Evolutionary conservation across 371 early-diverging fungal genomes (phyloP), one percentile per base, ranked within the genome.

Genomic region (Mortierella sp.): DNA sequence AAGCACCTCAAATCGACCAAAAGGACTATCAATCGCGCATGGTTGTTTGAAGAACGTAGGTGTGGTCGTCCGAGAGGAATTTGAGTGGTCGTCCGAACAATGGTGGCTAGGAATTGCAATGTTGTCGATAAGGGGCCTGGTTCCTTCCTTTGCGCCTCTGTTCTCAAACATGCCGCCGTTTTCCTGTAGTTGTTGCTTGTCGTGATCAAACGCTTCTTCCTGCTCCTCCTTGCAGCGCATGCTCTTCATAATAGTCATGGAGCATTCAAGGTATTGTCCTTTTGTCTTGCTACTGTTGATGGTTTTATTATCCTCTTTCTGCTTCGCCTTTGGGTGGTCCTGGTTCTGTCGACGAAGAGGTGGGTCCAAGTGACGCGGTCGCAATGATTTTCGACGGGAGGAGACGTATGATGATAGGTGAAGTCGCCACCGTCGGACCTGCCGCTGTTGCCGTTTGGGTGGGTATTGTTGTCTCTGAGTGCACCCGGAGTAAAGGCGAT

Each of bases 1-100:
- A 14, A 84, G 49, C 4, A 84, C 70, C n/a, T 84, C 78, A 63
- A 84, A 84, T 8, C 84, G 84, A 58, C 24, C 44, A 21, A 73
- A 10, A 3, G 84, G 84, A 24, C 75, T 74, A 32, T 65, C 18
- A 14, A 4, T 16, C 4, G 74, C 44, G 2, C 27, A 14, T 49
- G 44, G 32, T n/a, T 44, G 51, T 11, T 18, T 49, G 3, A 46
- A 44, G 51, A 21, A 38, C 8, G 32, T n/a, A 27, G 54, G 10
- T 3, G 41, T 29, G 18, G 35, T 3, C 11, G 49, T 12, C n/a
- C 21, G 7, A 8, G 48, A 38, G 4, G 38, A 35, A 43, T 27
- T 43, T 65, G 38, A 24, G 16, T n/a, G n/a, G n/a, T n/a, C n/a
- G 60, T 32, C 29, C 18, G 38, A 35, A 65, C 21, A 18, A 38